A percentile compares a stretch with the other conserved stretches of the same genome.
Conservation (phyloP, 2,329 filamentous ascomycete genomes). For the Colletotrichum sp. region DNA sequence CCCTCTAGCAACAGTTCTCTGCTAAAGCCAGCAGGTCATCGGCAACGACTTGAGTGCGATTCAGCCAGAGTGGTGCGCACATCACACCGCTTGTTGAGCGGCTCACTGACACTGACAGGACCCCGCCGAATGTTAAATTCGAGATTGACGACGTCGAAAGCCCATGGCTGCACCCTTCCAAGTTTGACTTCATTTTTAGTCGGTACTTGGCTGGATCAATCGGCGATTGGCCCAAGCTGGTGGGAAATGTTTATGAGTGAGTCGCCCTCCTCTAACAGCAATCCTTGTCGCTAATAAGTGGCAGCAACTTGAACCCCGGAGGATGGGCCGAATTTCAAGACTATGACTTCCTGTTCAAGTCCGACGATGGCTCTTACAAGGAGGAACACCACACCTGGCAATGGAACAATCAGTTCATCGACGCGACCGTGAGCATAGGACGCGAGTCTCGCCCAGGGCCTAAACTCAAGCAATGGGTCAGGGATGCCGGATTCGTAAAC, state of each 20-base stretch:
- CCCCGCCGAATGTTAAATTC: constrained; percentile 71
- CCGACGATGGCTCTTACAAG: constrained; percentile 30
- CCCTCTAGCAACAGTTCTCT: no score
- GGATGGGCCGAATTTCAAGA: constrained; percentile 38
- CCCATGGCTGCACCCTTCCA: constrained; percentile 40
- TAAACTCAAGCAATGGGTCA: constrained; percentile 30
- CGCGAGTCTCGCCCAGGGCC: constrained; percentile 29
- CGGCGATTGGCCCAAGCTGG: background rate
- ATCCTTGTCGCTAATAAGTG: background rate
- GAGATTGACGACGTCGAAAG: constrained; percentile 69
- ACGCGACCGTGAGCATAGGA: constrained; percentile 17
- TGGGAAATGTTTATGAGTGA: background rate
- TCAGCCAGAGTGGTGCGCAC: background rate
- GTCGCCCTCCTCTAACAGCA: background rate
- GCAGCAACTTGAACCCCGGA: constrained; percentile 37
- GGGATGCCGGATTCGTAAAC: constrained; percentile 39
- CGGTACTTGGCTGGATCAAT: constrained; percentile 3
- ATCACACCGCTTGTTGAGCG: background rate
- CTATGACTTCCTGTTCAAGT: constrained; percentile 28
- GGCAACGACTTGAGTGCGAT: constrained; percentile 16
- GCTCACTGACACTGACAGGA: background rate
- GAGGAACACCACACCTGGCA: constrained; percentile 22
- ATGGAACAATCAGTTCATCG: constrained; percentile 26
- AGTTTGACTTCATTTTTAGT: constrained; percentile 37
- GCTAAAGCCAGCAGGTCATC: background rate